Percentiles rank a stretch among this genome's conserved stretches.
phyloP scores from a whole-genome alignment of 805 yeast genomes.

The Pichia kluyveri region DNA sequence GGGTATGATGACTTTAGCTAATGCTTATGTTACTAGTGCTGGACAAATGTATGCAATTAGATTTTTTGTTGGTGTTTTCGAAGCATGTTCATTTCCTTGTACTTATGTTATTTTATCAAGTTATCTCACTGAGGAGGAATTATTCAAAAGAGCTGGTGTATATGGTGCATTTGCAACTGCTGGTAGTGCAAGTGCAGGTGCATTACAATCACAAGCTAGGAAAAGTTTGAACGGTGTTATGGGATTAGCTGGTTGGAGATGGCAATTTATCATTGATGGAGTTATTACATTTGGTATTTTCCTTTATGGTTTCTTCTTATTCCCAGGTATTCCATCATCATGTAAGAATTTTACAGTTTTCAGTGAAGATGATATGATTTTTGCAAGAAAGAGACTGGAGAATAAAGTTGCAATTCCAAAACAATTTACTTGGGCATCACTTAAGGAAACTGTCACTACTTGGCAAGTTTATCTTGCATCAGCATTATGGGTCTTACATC shows the following conservation, averaged over 20 bases:
- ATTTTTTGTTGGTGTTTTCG: constrained; percentile 61
- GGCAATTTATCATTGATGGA: constrained; percentile 48
- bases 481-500: constrained; percentile 53
- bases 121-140: constrained; percentile 53
- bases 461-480: constrained; percentile 56
- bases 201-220: constrained; percentile 34
- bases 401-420: constrained; percentile 24
- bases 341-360: constrained; percentile 43
- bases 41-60: constrained; percentile 50
- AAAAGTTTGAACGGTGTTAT: constrained; percentile 20
- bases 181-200: constrained; percentile 49
- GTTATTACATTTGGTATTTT: constrained; percentile 22
- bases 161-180: constrained; percentile 51
- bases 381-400: constrained; percentile 37
- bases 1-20: constrained; percentile 52
- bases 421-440: constrained; percentile 29
- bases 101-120: constrained; percentile 51
- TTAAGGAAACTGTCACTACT: constrained; percentile 43
- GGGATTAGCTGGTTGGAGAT: constrained; percentile 41
- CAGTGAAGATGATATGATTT: constrained; percentile 46
- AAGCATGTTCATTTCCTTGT: constrained; percentile 59
- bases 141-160: constrained; percentile 49
- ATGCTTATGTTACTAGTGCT: constrained; percentile 40
- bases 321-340: constrained; percentile 70
- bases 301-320: constrained; percentile 19